These are phyloP conservation scores for Fusarium beomiforme DNA, from an alignment of 2,329 filamentous ascomycete species.

Conservation along the genomic window DNA sequence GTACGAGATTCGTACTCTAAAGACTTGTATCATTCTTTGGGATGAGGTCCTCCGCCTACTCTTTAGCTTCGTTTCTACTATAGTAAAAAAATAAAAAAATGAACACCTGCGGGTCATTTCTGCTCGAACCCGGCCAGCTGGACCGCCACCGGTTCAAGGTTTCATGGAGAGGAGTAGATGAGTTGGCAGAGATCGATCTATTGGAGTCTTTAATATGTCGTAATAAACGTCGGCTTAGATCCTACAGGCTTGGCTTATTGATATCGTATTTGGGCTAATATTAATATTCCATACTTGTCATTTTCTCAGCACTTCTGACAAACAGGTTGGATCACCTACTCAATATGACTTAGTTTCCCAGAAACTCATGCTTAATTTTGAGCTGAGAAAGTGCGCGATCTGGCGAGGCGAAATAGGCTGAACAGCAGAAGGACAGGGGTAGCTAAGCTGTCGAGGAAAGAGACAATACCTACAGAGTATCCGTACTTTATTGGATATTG, in stretches of 20 bases:
- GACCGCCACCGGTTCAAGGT: conserved; percentile 18
- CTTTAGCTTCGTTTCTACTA: background rate
- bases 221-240: background rate
- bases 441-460: background rate
- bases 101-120: conserved; percentile 23
- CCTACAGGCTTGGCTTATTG: background rate
- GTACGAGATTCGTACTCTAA: no score
- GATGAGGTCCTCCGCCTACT: background rate
- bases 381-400: conserved; percentile 7
- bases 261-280: background rate
- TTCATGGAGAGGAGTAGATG: conserved; percentile 11
- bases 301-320: background rate
- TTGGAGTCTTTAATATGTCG: background rate
- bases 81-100: background rate
- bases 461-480: background rate
- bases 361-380: background rate
- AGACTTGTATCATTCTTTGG: background rate
- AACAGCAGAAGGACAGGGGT: conserved; percentile 1
- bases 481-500: background rate
- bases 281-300: background rate
- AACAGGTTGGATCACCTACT: background rate
- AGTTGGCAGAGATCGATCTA: background rate
- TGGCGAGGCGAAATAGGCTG: conserved; percentile 7
- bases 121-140: conserved; percentile 9
- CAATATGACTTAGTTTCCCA: background rate